Evolutionary conservation across 345 rosid species (phyloP).

Genomic region (Fremontodendron californicum): DNA sequence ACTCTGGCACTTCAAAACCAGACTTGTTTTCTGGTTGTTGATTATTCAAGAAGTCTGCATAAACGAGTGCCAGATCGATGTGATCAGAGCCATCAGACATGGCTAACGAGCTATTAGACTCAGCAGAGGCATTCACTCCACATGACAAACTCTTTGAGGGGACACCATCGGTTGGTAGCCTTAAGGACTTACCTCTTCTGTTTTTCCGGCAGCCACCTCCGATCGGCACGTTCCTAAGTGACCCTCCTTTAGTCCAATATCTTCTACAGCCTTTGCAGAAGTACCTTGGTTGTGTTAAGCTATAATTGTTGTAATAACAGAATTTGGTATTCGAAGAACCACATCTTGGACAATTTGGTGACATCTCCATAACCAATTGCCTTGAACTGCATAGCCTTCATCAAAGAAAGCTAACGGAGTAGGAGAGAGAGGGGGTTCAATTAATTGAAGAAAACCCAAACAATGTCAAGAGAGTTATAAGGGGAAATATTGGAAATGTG

Average conservation of each 20-base stretch:
- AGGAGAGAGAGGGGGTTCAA: too few relatives aligned
- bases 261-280: slow-evolving; percentile 66
- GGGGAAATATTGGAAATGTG: background rate
- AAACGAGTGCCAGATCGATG: slow-evolving; percentile 57
- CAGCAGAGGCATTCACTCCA: slow-evolving; percentile 9
- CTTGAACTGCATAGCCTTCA: background rate
- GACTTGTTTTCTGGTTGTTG: slow-evolving; percentile 25
- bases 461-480: background rate
- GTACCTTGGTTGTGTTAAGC: slow-evolving; percentile 62
- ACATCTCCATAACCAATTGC: slow-evolving; percentile 38
- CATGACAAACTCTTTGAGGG: background rate
- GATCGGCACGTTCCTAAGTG: slow-evolving; percentile 50
- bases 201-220: slow-evolving; percentile 62
- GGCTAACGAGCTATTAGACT: slow-evolving; percentile 20
- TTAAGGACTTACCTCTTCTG: slow-evolving; percentile 40
- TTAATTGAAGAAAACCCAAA: too few relatives aligned
- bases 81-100: slow-evolving; percentile 25
- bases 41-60: slow-evolving; percentile 52
- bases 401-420: background rate
- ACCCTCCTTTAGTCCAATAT: slow-evolving; percentile 69
- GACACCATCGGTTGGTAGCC: slow-evolving; percentile 18
- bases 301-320: slow-evolving; percentile 71
- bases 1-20: slow-evolving; percentile 18
- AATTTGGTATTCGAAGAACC: slow-evolving; percentile 61
- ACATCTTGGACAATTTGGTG: slow-evolving; percentile 60